A percentile compares a stretch with the other conserved stretches of the same genome.
phyloP scores from a whole-genome alignment of 192 early-diverging fungal genomes.

The Phycomyces nitens region DNA sequence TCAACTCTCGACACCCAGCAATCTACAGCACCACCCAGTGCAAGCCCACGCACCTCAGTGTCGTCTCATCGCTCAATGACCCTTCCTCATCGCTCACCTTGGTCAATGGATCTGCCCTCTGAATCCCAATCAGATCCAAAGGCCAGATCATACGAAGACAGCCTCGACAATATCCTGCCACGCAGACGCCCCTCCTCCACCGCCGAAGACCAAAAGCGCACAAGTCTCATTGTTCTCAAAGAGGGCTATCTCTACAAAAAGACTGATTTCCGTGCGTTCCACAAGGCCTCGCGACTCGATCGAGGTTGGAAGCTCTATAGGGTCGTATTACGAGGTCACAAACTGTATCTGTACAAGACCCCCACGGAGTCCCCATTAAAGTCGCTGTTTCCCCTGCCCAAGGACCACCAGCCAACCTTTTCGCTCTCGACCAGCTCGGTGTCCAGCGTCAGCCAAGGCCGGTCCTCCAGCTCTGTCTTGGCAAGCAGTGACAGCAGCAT shows the following conservation, averaged over 20 bases:
- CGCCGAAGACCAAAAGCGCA: slow-evolving; percentile 18
- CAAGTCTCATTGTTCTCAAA: slow-evolving; percentile 29
- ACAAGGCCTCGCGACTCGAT: slow-evolving; percentile 49
- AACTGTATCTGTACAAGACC: slow-evolving; percentile 73
- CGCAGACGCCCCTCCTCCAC: neutral
- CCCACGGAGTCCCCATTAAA: slow-evolving; percentile 48
- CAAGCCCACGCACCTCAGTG: slow-evolving; percentile 3
- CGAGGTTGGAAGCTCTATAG: slow-evolving; percentile 79
- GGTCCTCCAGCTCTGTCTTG: neutral
- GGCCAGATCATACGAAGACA: neutral
- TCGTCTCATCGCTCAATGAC: slow-evolving; percentile 6
- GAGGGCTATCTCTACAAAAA: slow-evolving; percentile 77
- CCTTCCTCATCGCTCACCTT: neutral
- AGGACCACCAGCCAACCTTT: neutral
- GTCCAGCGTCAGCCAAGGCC: neutral
- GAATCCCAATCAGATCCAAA: neutral
- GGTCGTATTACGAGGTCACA: slow-evolving; percentile 67
- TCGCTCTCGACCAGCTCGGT: neutral
- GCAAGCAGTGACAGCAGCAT: slow-evolving; percentile 5
- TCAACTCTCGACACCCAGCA: neutral
- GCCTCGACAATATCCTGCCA: neutral
- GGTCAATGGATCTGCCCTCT: neutral
- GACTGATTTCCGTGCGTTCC: slow-evolving; percentile 62
- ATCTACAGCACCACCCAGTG: neutral
- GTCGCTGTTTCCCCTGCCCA: slow-evolving; percentile 31